Evolutionary conservation across 495 filamentous ascomycete genomes (phyloP), one percentile per base, ranked within the genome.

Genomic region (Aspergillus leporis): DNA sequence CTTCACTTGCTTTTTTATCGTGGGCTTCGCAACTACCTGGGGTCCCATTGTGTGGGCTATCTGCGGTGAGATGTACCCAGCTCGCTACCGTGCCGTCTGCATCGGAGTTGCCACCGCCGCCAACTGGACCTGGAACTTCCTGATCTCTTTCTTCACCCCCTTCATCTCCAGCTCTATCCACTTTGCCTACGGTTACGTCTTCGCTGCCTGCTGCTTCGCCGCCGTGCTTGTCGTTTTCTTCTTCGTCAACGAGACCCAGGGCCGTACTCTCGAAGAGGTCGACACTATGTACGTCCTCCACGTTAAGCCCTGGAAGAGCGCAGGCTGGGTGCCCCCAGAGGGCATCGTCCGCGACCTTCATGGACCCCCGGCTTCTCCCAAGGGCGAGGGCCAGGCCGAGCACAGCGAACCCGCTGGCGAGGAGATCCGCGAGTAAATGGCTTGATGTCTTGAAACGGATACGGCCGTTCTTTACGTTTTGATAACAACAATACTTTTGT

Each of bases 61-160:
- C 55, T 85, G 87, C 48, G 87, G 86, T 52, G 91, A 96, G 75
- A 83, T 94, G 66, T 96, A 91, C 71, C 91, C 92, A 21, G 81
- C 85, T 56, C 81, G 85, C 49, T 90, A 92, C 71, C 85, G 90
- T 45, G 89, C 88, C 19, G 82, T 84, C 31, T 86, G 82, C 63
- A 92, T 92, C 81, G 89, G 86, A 34, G 67, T 92, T 18, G 87
- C 88, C 16, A 94, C 92, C 0, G 85, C 88, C 6, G 82, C 85
- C 54, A 96, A 95, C 78, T 96, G 92, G 92, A 83, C 86, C 55
- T 94, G 87, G 87, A 96, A 95, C 72, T 96, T 93, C 79, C 70
- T 93, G 62, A 86, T 94, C 65, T 85, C 86, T 12, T 91, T 94
- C 81, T 90, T 93, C 76, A 92, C 90, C 2, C 90, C 90, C 7